A percentile compares a stretch with the other conserved stretches of the same genome.
phyloP scores from a whole-genome alignment of 108 stramenopile genomes.

The Nannochloropsis oceanica region DNA sequence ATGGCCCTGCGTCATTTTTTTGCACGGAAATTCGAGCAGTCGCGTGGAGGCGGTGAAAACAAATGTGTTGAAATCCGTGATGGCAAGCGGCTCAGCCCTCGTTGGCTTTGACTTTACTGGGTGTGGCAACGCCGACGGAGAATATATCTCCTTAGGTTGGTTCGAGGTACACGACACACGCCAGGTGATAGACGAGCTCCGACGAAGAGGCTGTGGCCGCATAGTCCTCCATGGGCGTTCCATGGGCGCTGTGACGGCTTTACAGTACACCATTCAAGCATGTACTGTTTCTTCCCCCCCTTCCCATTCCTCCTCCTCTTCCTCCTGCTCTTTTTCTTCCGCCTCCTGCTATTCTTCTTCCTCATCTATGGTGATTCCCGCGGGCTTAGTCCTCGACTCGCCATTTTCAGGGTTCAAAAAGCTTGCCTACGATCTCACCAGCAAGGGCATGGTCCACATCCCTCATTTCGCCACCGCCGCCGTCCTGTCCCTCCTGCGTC shows the following conservation, averaged over 20 bases:
- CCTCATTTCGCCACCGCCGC: background rate
- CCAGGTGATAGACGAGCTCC: conserved; percentile 25
- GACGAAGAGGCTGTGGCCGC: conserved; percentile 15
- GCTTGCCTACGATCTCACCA: conserved; percentile 24
- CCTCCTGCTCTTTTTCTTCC: conserved; percentile 27
- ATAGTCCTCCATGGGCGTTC: conserved; percentile 28
- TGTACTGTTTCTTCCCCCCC: conserved; percentile 13
- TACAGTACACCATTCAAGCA: conserved; percentile 21
- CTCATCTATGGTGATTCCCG: conserved; percentile 1
- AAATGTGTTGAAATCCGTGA: conserved; percentile 1
- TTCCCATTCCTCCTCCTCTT: background rate
- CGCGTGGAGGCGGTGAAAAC: conserved; percentile 33
- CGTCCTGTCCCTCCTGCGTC: background rate
- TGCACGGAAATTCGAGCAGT: conserved; percentile 31
- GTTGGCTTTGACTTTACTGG: conserved; percentile 36
- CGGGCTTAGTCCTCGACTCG: conserved; percentile 30
- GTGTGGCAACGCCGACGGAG: conserved; percentile 32
- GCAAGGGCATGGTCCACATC: conserved; percentile 10
- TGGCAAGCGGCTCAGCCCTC: background rate
- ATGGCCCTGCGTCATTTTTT: conserved; percentile 32
- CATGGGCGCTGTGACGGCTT: conserved; percentile 36
- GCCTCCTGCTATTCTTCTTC: background rate
- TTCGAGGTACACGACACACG: conserved; percentile 36
- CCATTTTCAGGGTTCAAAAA: conserved; percentile 24
- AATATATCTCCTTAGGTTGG: conserved; percentile 29